Evolutionary conservation across 2,329 filamentous ascomycete species (phyloP), one percentile per base, ranked within the genome.

Genomic region (Colletotrichum agaves): DNA sequence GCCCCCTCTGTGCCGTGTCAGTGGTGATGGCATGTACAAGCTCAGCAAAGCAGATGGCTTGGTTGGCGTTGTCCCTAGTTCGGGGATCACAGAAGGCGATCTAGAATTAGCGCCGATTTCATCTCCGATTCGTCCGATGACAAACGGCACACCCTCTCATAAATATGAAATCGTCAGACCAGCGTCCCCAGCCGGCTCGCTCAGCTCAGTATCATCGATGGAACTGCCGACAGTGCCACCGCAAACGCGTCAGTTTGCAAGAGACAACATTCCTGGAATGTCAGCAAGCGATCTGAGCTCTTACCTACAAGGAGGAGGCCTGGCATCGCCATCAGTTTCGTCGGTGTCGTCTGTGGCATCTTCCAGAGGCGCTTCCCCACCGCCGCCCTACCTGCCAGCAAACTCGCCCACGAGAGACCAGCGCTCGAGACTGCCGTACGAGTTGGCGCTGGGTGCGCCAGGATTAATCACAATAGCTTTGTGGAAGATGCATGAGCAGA

Each of bases 381-480:
- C 66, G 21, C 62, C 66, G 17, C 66, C 66, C 15, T 69, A 69
- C 21, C 15, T 69, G 27, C 50, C 63, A 19, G 49, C 65, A 17
- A 55, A 33, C 11, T 46, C 52, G 15, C 5, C 60, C 10, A 53
- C 31, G 12, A 55, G 53, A 27, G 61, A 33, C 5, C 65, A 60
- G 13, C 33, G 44, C 8, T 6, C 31, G 17, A 10, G 49, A 12
- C 7, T 47, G 3, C 62, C 63, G 12, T 58, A 61, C 27, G 49
- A 49, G n/a, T 17, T 69, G 43, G 57, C 55, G 3, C 7, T 69
- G 21, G 62, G 66, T 8, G 66, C 62, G 13, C 56, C 62, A n/a
- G 62, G 62, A 27, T n/a, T 62, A 12, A 17, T 69, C 11, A 57
- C 62, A 13, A 23, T 33, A n/a, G 50, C 56, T 13, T 47, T 57